Evolutionary conservation across 805 yeast genomes (phyloP), one percentile per base, ranked within the genome.

Genomic region (Saccharomycopsis sp.): DNA sequence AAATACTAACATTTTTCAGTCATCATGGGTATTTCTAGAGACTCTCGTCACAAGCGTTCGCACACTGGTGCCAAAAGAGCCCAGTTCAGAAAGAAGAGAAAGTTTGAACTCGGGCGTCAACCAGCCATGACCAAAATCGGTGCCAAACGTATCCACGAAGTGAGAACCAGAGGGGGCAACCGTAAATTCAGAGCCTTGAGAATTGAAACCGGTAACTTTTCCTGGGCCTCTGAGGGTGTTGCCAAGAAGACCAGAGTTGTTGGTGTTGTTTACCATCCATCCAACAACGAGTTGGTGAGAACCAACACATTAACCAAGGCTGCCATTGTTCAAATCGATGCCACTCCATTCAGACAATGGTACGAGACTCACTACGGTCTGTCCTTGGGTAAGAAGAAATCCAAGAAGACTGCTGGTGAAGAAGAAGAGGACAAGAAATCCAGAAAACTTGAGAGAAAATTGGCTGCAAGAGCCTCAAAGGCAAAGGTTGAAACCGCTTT

Each of bases 21-120:
- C n/a, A n/a, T n/a, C 12, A 89, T 89, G 98, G 97, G 98, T 88
- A 89, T 89, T 83, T 87, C 97, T 73, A 89, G 98, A 80, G 97
- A 92, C 80, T 89, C 98, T 72, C 96, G 96, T 77, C 98, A 92
- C 88, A 89, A 89, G 85, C 94, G 98, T 75, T 74, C 96, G 63
- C 95, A 94, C 72, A 88, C 98, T 67, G 98, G 98, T 83, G 98
- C 98, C 69, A 88, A 87, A 75, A 87, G 96, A 75, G 97, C 97
- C 72, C 95, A 87, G 74, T 85, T 80, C 95, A 89, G 97, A 86
- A 89, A 89, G 89, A 89, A 89, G 95, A 80, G 98, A 80, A 92
- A 89, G 94, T 89, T 92, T 68, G 98, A 89, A 77, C 80, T 84
- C 70, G 98, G 98, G 62, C 92, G 98, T 76, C 98, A 92, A 78